Evolutionary conservation across 2,329 filamentous ascomycete species (phyloP).

Genomic region (Fusarium anthophilum): DNA sequence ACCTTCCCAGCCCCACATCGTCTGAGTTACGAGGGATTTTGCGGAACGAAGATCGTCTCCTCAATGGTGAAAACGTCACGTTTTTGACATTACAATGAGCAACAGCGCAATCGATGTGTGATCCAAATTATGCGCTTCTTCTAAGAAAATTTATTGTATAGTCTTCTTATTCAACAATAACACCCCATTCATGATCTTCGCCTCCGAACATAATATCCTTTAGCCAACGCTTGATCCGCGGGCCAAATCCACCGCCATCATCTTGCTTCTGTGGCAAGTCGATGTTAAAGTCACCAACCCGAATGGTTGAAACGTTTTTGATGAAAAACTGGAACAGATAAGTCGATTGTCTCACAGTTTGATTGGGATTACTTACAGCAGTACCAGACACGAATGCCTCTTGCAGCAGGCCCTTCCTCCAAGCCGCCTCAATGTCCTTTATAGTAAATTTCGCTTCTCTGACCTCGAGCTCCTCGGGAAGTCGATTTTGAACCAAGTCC

Average conservation of each 20-base stretch:
- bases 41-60: neutral
- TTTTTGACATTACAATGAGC: accelerated
- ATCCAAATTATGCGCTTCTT: accelerated
- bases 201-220: neutral
- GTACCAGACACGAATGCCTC: neutral
- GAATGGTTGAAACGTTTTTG: neutral
- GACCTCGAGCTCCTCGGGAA: accelerated
- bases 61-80: accelerated
- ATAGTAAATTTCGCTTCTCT: neutral
- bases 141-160: accelerated
- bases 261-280: neutral
- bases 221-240: neutral
- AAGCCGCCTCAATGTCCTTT: accelerated
- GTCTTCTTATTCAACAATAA: neutral
- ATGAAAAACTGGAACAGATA: neutral
- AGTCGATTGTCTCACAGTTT: accelerated
- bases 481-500: neutral
- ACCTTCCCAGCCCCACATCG: neutral
- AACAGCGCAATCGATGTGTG: accelerated
- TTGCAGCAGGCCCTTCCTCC: neutral
- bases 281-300: neutral
- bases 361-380: neutral
- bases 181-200: neutral
- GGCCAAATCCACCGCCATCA: neutral
- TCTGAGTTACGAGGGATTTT: neutral